phyloP scores from a whole-genome alignment of 441 rosid genomes.

The Populus trichocarpa region DNA sequence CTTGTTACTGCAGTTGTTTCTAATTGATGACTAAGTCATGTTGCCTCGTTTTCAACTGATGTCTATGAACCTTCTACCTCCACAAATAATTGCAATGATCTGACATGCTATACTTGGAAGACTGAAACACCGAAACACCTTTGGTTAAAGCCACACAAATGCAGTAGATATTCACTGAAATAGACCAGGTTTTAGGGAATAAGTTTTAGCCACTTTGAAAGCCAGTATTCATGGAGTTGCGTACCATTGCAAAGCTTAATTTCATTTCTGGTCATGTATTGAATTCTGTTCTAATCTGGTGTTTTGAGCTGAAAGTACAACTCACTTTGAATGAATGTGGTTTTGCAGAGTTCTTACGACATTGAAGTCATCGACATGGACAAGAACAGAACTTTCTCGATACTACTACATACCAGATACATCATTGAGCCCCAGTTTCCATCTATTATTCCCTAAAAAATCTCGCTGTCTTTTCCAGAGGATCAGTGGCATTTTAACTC shows the following conservation, averaged over 20 bases:
- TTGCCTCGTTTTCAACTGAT: too few relatives aligned
- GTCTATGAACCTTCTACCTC: too few relatives aligned
- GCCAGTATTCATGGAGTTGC: not conserved
- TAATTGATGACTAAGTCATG: too few relatives aligned
- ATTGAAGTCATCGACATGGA: slow-evolving; percentile 3
- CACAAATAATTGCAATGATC: too few relatives aligned
- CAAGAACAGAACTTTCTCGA: slow-evolving; percentile 5
- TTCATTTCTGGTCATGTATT: not conserved
- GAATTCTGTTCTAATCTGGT: not conserved
- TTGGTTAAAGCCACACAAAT: not conserved
- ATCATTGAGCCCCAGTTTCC: not conserved
- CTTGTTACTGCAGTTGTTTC: too few relatives aligned
- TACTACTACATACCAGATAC: not conserved
- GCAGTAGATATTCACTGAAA: not conserved
- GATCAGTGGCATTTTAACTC: slow-evolving; percentile 10
- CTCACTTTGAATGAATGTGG: not conserved
- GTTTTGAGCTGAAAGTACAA: not conserved
- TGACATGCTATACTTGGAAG: too few relatives aligned
- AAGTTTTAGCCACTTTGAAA: too few relatives aligned
- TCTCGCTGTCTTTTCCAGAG: not conserved
- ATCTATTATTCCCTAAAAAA: not conserved
- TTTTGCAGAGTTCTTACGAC: slow-evolving; percentile 11
- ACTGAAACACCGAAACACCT: not conserved
- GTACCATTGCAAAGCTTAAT: not conserved
- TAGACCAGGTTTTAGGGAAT: not conserved